Conservation (phyloP, 345 rosid species). For the Salix arbutifolia region DNA sequence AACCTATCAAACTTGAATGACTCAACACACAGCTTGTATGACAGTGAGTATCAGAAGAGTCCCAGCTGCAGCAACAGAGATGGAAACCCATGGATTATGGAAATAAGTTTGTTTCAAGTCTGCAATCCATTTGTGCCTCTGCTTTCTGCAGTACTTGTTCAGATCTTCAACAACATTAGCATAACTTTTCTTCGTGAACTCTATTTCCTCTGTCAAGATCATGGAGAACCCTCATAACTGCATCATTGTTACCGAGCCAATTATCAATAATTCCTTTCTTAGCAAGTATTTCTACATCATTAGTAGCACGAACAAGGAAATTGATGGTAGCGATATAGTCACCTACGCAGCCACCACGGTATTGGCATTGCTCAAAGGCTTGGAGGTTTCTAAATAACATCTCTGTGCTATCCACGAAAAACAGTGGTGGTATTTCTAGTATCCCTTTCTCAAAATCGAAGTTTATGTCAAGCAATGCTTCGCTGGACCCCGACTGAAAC, state of each 20-base stretch:
- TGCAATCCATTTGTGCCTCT: slow-evolving; percentile 21
- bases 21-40: slow-evolving; percentile 7
- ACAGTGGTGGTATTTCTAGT: no score
- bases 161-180: background rate
- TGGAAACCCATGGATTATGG: slow-evolving; percentile 17
- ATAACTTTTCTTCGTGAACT: fast-evolving
- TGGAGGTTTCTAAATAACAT: no score
- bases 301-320: no score
- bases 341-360: no score
- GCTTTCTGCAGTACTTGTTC: background rate
- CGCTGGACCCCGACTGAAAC: no score
- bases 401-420: no score
- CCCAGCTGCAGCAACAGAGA: slow-evolving; percentile 8
- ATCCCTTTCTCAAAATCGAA: no score
- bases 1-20: background rate
- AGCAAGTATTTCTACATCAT: no score
- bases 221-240: background rate
- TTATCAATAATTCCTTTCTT: no score
- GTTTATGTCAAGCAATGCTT: no score
- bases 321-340: no score
- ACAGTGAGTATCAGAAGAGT: slow-evolving; percentile 7
- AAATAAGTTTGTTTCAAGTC: slow-evolving; percentile 11
- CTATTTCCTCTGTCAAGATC: background rate
- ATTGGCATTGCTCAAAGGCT: no score
- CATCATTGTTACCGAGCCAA: background rate